Percentiles rank a stretch among this genome's conserved stretches.
These are phyloP conservation scores for Fusarium praegraminearum DNA, from an alignment of 2,329 filamentous ascomycete genomes.

Conservation along the genomic window DNA sequence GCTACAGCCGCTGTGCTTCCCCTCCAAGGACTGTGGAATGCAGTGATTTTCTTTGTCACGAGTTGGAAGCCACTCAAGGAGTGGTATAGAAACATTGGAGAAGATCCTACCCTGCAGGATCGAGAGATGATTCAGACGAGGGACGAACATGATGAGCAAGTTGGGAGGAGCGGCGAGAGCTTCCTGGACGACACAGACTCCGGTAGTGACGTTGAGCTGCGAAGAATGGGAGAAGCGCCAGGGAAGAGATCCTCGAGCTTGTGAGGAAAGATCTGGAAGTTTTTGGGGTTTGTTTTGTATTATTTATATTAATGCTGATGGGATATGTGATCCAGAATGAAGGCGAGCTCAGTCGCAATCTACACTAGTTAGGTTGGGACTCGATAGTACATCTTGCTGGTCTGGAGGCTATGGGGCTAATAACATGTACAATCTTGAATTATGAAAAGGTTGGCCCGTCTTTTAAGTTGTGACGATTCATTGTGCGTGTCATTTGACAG, in stretches of 20 bases:
- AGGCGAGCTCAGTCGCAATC: conserved; percentile 1
- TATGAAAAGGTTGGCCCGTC: too few species aligned
- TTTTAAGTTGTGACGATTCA: background rate
- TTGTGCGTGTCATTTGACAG: too few species aligned
- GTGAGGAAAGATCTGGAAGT: conserved; percentile 8
- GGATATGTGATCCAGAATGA: conserved; percentile 20
- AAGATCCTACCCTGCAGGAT: conserved; percentile 2
- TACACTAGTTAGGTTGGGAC: conserved; percentile 11
- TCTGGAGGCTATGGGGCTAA: background rate
- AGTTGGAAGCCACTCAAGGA: conserved; percentile 57
- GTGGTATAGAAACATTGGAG: conserved; percentile 12
- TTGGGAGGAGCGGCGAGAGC: conserved; percentile 35
- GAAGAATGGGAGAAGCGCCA: conserved; percentile 45
- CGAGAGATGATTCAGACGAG: conserved; percentile 33
- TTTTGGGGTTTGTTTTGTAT: conserved; percentile 10
- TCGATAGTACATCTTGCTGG: background rate
- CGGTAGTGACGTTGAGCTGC: conserved; percentile 52
- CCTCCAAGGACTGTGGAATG: conserved; percentile 84
- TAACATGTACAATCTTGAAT: background rate
- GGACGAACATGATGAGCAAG: conserved; percentile 14
- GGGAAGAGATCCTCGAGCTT: conserved; percentile 45
- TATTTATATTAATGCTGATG: conserved; percentile 21
- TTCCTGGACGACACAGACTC: conserved; percentile 51
- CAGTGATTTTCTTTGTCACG: conserved; percentile 79
- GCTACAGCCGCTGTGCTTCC: conserved; percentile 78